Conservation (phyloP, 306 rosid species). For the Trifolium fragiferum region DNA sequence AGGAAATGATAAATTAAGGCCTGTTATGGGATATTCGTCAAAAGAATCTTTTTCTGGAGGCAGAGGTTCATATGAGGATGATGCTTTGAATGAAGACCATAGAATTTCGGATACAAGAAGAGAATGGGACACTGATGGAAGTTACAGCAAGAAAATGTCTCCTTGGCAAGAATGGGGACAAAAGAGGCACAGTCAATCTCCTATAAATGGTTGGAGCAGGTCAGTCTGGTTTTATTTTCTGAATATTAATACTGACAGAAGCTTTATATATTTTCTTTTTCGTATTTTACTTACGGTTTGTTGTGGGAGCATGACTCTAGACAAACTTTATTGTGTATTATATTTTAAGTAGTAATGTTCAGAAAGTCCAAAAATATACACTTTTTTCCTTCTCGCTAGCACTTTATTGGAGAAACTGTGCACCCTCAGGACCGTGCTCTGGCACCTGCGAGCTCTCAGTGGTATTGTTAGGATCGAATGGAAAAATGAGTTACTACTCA, state of each 20-base stretch:
- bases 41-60: slow-evolving; percentile 69
- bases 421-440: slow-evolving; percentile 21
- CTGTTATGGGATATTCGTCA: slow-evolving; percentile 51
- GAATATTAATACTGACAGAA: slow-evolving; percentile 40
- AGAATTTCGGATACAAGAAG: slow-evolving; percentile 54
- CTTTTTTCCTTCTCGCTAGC: neutral
- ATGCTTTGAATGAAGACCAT: slow-evolving; percentile 55
- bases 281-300: slow-evolving; percentile 11
- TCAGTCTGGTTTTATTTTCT: slow-evolving; percentile 63
- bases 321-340: neutral
- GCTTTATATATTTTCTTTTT: neutral
- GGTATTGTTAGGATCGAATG: slow-evolving; percentile 19
- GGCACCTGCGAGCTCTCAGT: slow-evolving; percentile 15
- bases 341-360: slow-evolving; percentile 9
- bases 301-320: slow-evolving; percentile 25
- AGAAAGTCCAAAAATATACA: slow-evolving; percentile 8
- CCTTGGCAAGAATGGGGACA: slow-evolving; percentile 77
- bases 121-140: slow-evolving; percentile 71
- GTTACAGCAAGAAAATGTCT: slow-evolving; percentile 66
- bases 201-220: slow-evolving; percentile 72
- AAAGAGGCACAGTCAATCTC: slow-evolving; percentile 67
- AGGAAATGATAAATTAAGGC: slow-evolving; percentile 61
- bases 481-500: neutral
- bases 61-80: slow-evolving; percentile 66
- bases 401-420: slow-evolving; percentile 29